Percentiles rank a stretch among this genome's conserved stretches.
Evolutionary conservation across 768 basidiomycete genomes (phyloP).

Genomic region (Cyathus striatus): DNA sequence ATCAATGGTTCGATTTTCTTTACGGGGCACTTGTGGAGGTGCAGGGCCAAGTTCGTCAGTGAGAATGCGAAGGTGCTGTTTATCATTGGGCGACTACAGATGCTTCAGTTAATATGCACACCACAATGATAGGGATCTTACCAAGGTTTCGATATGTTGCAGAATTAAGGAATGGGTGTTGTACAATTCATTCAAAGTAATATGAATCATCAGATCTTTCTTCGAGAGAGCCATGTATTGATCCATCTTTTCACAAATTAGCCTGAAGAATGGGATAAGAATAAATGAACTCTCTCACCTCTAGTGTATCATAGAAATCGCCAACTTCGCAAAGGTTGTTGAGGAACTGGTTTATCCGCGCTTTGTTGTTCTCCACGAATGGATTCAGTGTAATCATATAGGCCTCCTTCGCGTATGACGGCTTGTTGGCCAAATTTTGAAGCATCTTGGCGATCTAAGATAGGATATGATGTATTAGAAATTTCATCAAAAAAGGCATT

Average conservation of each 20-base stretch:
- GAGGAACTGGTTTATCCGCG: constrained; percentile 94
- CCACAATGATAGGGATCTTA: constrained; percentile 31
- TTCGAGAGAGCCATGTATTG: constrained; percentile 99
- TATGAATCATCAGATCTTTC: constrained; percentile 97
- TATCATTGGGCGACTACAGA: constrained; percentile 89
- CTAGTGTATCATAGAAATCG: constrained; percentile 97
- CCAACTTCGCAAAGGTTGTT: constrained; percentile 98
- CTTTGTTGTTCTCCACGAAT: constrained; percentile 98
- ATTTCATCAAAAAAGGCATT: too few species aligned
- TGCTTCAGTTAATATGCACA: background rate
- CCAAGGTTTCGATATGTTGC: constrained; percentile 93
- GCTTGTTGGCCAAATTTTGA: constrained; percentile 98
- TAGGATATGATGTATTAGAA: too few species aligned
- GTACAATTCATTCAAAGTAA: constrained; percentile 97
- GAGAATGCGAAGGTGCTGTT: constrained; percentile 93
- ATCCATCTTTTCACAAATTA: constrained; percentile 68
- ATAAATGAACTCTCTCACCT: constrained; percentile 47
- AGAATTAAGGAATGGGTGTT: constrained; percentile 95
- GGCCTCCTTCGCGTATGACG: constrained; percentile 93
- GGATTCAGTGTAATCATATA: constrained; percentile 99
- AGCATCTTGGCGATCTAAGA: constrained; percentile 99
- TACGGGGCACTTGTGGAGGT: constrained; percentile 92
- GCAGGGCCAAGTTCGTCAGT: constrained; percentile 95
- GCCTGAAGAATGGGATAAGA: background rate
- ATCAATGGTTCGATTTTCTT: constrained; percentile 94